Evolutionary conservation across 257 asterid species (phyloP).

Genomic region (Solanum lycopersicoides): DNA sequence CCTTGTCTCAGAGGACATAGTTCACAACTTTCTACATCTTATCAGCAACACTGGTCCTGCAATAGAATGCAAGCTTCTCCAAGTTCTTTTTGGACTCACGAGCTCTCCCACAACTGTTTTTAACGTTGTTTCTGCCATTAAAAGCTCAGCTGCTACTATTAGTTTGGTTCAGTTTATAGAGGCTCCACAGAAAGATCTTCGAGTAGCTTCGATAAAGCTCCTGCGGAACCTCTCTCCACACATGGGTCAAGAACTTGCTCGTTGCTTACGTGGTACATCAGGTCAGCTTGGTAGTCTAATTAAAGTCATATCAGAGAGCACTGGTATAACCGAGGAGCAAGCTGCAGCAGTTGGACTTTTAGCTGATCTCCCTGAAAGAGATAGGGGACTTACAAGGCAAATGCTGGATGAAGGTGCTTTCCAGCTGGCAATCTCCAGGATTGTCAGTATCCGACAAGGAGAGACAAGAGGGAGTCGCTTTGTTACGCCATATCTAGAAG

Average conservation of each 20-base stretch:
- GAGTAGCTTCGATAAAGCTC: conserved; percentile 73
- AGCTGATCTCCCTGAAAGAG: conserved; percentile 87
- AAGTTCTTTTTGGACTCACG: conserved; percentile 88
- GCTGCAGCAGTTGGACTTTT: conserved; percentile 78
- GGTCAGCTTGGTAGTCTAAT: conserved; percentile 73
- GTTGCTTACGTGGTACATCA: conserved; percentile 59
- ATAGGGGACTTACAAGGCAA: conserved; percentile 59
- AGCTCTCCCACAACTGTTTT: conserved; percentile 46
- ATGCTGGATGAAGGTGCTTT: conserved; percentile 76
- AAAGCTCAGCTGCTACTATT: conserved; percentile 75
- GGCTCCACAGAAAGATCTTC: conserved; percentile 76
- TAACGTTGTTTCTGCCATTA: conserved; percentile 66
- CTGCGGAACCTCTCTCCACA: conserved; percentile 74
- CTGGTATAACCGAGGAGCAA: conserved; percentile 75
- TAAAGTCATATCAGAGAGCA: conserved; percentile 50
- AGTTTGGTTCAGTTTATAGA: conserved; percentile 92
- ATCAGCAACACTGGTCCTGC: conserved; percentile 95
- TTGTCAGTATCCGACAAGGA: conserved; percentile 56
- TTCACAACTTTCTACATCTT: conserved; percentile 71
- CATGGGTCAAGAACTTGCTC: conserved; percentile 77
- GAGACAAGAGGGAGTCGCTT: conserved; percentile 74
- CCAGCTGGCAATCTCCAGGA: conserved; percentile 42
- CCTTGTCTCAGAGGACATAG: conserved; percentile 69
- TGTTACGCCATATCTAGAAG: conserved; percentile 80
- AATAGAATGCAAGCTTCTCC: conserved; percentile 86